A percentile compares a stretch with the other conserved stretches of the same genome.
phyloP scores from a whole-genome alignment of 495 filamentous ascomycete species.

The Sporormia fimetaria region DNA sequence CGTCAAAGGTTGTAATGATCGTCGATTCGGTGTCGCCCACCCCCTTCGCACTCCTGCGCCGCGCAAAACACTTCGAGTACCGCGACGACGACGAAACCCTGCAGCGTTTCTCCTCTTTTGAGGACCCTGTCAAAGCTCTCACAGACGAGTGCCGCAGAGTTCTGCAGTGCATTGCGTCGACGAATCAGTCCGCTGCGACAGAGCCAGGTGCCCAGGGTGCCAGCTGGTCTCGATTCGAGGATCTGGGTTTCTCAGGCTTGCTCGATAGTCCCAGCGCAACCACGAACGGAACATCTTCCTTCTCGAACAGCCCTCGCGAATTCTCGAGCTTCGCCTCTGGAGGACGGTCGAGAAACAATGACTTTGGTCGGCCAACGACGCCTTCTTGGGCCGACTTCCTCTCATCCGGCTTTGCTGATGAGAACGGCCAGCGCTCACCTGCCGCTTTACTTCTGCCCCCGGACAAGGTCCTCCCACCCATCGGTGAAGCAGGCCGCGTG shows the following conservation, averaged over 20 bases:
- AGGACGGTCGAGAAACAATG: conserved; percentile 50
- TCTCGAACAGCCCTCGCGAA: not conserved
- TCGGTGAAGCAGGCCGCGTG: conserved; percentile 52
- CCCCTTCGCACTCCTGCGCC: conserved; percentile 78
- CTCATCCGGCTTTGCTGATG: conserved; percentile 80
- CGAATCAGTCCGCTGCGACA: conserved; percentile 62
- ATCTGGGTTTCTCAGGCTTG: conserved; percentile 75
- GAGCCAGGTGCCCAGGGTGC: conserved; percentile 53
- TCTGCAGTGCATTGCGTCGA: conserved; percentile 72
- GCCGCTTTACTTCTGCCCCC: conserved; percentile 67
- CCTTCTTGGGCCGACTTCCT: conserved; percentile 98
- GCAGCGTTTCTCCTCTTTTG: conserved; percentile 71
- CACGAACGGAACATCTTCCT: conserved; percentile 4
- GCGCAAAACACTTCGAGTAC: conserved; percentile 92
- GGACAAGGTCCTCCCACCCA: conserved; percentile 81
- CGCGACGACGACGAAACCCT: conserved; percentile 74
- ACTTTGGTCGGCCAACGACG: conserved; percentile 75
- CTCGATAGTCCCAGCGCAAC: conserved; percentile 13
- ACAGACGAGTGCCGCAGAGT: conserved; percentile 92
- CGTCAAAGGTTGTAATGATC: conserved; percentile 89
- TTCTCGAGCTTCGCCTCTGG: conserved; percentile 43
- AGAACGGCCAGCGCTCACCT: conserved; percentile 42
- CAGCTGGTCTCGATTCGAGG: conserved; percentile 93
- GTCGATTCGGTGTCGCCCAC: conserved; percentile 93
- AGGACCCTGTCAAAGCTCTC: conserved; percentile 77